Base-by-base conservation (phyloP, 352 stramenopile genomes). In the Phytophthora idaei region DNA sequence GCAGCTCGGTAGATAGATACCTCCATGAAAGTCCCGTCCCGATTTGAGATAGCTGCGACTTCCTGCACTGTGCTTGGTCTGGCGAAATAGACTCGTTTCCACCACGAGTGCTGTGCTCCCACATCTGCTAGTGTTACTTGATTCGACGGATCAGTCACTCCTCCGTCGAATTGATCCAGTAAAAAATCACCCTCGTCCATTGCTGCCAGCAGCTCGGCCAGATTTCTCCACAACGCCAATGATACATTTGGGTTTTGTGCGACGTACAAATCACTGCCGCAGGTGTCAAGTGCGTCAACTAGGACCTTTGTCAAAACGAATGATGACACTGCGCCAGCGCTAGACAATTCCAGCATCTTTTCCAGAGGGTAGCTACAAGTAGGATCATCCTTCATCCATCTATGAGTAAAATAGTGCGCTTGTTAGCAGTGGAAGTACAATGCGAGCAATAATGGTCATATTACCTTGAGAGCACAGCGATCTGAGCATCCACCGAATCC, bases 301-400 rank as follows among this genome's bases (percentile, higher is more conserved):
- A 93, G 53, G 7, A 71, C 51, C 21, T 71, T 55, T 10, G 83
- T 68, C 39, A 90, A 45, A 8, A 67, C 37, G 31, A 74, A 70
- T 5, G 69, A 77, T 5, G 74, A 63, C 3, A 93, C 65, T 11
- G 59, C 57, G 0, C 76, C 82, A 57, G 70, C 60, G 37, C 71
- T 77, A 3, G 69, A 83, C 21, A 83, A 41, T 28, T 84, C 71
- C 45, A 89, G 46, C 14, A 93, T 45, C 36, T 87, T 90, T 48
- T 80, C 73, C 15, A 93, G 55, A 3, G 82, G 64, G 29, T 76
- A 77, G 12, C 34, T 49, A 57, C 70, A 80, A 3, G 78, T 69
- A 34, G 82, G 82, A 11, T 90, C 81, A 57, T 77, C 85, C 29
- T 83, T 71, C 36, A 90, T 74, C 81, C 78, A 90, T 39, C 81